Conservation (phyloP, 2,329 filamentous ascomycete species). For the Nemania bipapillata region DNA sequence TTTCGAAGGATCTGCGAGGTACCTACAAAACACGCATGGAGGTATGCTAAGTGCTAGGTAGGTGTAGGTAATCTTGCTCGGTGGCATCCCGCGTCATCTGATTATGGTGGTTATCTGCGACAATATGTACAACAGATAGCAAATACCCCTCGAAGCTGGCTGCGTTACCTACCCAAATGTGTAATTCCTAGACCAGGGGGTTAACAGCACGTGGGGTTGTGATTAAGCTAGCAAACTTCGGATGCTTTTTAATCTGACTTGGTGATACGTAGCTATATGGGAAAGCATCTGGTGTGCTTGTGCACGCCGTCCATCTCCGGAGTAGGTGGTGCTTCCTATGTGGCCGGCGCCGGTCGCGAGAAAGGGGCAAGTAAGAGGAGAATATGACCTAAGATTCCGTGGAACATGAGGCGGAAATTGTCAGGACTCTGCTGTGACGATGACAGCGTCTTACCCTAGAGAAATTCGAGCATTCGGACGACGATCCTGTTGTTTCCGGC, state of each 20-base stretch:
- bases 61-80: background rate
- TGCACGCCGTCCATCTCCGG: background rate
- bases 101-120: background rate
- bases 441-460: conserved; percentile 5
- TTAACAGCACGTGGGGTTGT: conserved; percentile 23
- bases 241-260: background rate
- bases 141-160: background rate
- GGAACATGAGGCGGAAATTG: conserved; percentile 29
- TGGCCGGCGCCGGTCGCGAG: background rate
- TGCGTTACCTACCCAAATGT: conserved; percentile 1
- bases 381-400: conserved; percentile 32
- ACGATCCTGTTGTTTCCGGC: conserved; percentile 1
- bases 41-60: background rate
- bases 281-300: background rate
- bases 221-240: conserved; percentile 1
- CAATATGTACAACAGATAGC: background rate
- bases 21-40: background rate
- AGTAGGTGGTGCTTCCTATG: background rate
- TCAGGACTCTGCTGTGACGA: conserved; percentile 16
- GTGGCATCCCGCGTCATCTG: conserved; percentile 25
- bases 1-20: background rate
- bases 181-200: background rate
- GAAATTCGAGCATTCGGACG: background rate
- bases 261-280: background rate
- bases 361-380: background rate